phyloP scores from a whole-genome alignment of 2,329 filamentous ascomycete species.

The Aureobasidium sp. region DNA sequence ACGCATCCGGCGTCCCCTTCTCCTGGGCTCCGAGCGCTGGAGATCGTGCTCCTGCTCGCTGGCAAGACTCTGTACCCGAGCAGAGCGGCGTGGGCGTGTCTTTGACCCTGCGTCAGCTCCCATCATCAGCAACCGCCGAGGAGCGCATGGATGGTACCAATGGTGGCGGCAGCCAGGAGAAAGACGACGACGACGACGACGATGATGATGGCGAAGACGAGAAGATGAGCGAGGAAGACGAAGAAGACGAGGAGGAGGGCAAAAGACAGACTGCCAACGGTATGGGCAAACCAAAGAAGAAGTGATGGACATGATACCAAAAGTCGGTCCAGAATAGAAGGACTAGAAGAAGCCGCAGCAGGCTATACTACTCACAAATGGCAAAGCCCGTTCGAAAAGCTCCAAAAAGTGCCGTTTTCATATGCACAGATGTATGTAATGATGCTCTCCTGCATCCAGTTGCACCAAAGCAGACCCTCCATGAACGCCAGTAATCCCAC shows the following conservation, averaged over 20 bases:
- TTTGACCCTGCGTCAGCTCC: not conserved
- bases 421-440: not conserved
- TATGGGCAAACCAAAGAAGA: not conserved
- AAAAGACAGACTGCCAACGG: not conserved
- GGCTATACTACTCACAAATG: not conserved
- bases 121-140: not conserved
- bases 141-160: not conserved
- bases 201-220: not conserved
- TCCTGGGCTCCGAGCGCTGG: not conserved
- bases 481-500: not conserved
- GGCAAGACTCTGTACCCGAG: not conserved
- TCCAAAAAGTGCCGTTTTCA: not conserved
- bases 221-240: not conserved
- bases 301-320: not conserved
- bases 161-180: not conserved
- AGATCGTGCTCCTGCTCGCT: not conserved
- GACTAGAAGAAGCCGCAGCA: not conserved
- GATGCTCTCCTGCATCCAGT: not conserved
- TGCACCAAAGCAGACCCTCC: not conserved
- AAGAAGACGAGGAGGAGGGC: not conserved
- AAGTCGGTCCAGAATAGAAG: not conserved
- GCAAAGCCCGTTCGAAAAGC: not conserved
- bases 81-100: not conserved
- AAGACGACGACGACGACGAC: not conserved
- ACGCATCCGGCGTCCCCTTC: not conserved